Evolutionary conservation across 169 alveolate genomes (phyloP).

Genomic region (Cryptosporidium tyzzeri): DNA sequence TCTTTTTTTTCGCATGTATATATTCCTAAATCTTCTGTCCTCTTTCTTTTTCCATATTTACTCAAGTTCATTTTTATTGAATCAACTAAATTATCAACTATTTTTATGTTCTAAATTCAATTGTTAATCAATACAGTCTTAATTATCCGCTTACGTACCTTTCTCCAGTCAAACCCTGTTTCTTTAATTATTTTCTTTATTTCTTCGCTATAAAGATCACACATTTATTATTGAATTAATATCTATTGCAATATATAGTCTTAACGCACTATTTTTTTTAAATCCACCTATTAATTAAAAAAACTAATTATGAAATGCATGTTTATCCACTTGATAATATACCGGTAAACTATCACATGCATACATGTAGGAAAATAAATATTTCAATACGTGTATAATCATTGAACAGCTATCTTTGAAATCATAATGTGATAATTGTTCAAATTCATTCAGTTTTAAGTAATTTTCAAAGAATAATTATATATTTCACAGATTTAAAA

Average conservation of each 20-base stretch:
- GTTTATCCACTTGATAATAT: conserved; percentile 28
- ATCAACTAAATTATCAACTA: conserved; percentile 35
- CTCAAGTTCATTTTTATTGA: conserved; percentile 41
- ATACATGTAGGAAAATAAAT: conserved; percentile 7
- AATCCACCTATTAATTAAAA: not conserved
- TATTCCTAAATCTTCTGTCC: not conserved
- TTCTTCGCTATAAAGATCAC: not conserved
- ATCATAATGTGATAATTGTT: no score
- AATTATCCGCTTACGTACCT: conserved; percentile 5
- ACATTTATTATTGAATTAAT: conserved; percentile 6
- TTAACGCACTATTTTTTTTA: not conserved
- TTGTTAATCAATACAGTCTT: not conserved
- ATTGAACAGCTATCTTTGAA: no score
- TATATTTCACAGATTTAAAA: not conserved
- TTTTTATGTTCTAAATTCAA: conserved; percentile 14
- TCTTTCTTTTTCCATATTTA: conserved; percentile 18
- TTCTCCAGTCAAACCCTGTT: conserved; percentile 63
- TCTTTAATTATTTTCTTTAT: conserved; percentile 19
- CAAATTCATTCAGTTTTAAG: not conserved
- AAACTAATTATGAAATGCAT: conserved; percentile 47
- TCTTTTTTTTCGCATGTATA: not conserved
- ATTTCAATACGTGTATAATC: conserved; percentile 1
- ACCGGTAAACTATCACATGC: conserved; percentile 49
- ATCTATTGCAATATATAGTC: conserved; percentile 1
- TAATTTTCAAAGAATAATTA: not conserved